phyloP scores from a whole-genome alignment of 129 eudicot species.

The Pseudognaphalium luteoalbum region DNA sequence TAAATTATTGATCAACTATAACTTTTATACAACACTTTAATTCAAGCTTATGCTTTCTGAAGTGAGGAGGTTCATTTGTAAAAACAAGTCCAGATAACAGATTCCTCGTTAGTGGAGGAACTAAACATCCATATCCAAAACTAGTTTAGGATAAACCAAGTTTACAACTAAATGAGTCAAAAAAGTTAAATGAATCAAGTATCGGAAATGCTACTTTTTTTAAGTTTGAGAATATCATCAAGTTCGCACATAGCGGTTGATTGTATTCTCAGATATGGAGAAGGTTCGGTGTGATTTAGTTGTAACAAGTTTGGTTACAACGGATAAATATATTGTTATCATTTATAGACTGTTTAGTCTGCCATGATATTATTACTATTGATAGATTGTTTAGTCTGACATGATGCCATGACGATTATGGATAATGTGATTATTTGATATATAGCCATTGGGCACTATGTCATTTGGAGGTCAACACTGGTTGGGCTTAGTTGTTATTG shows the following conservation, averaged over 20 bases:
- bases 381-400: too few species aligned
- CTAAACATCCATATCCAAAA: not conserved
- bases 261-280: not conserved
- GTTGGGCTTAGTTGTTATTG: too few species aligned
- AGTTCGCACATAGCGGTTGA: conserved; percentile 9
- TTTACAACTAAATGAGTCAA: not conserved
- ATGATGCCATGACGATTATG: too few species aligned
- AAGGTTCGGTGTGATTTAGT: too few species aligned
- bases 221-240: conserved; percentile 11
- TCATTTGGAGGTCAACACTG: too few species aligned
- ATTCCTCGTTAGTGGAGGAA: not conserved
- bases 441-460: too few species aligned
- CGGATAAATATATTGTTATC: too few species aligned
- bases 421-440: too few species aligned
- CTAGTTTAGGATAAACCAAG: not conserved
- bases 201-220: not conserved
- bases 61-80: not conserved
- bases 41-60: not conserved
- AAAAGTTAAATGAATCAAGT: not conserved
- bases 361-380: too few species aligned
- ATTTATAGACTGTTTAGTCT: too few species aligned
- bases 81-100: not conserved
- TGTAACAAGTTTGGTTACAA: too few species aligned
- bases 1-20: not conserved
- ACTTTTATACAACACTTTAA: not conserved